Conservation (phyloP, 441 rosid species). For the Eutrema salsugineum region DNA sequence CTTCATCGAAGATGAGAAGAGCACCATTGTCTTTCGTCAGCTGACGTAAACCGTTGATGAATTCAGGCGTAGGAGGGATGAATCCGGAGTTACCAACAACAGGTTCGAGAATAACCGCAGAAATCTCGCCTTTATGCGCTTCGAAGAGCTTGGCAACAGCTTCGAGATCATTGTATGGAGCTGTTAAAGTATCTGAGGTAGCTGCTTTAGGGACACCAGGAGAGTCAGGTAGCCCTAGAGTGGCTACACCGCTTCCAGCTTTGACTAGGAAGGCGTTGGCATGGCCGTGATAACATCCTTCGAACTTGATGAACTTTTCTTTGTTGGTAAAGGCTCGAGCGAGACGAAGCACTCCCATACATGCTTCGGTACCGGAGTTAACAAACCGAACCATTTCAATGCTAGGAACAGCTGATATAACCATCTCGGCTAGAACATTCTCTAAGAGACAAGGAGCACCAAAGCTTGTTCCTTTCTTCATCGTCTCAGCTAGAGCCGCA, state of each 20-base stretch:
- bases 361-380: slow-evolving; percentile 94
- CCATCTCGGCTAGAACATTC: slow-evolving; percentile 87
- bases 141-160: slow-evolving; percentile 63
- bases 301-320: slow-evolving; percentile 75
- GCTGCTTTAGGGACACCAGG: slow-evolving; percentile 90
- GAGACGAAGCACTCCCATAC: slow-evolving; percentile 92
- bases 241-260: slow-evolving; percentile 97
- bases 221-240: slow-evolving; percentile 83
- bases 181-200: slow-evolving; percentile 70
- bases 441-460: slow-evolving; percentile 97
- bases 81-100: slow-evolving; percentile 92
- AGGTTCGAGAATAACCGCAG: slow-evolving; percentile 84
- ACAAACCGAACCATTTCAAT: slow-evolving; percentile 95
- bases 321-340: slow-evolving; percentile 81
- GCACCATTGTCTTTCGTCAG: slow-evolving; percentile 58
- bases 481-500: slow-evolving; percentile 80
- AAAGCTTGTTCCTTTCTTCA: slow-evolving; percentile 98
- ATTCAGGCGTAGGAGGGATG: slow-evolving; percentile 64
- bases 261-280: slow-evolving; percentile 92
- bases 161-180: slow-evolving; percentile 61
- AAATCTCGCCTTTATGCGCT: slow-evolving; percentile 64
- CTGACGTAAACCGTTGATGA: slow-evolving; percentile 56
- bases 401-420: slow-evolving; percentile 83
- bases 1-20: slow-evolving; percentile 87
- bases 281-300: slow-evolving; percentile 97